Base-by-base conservation (phyloP, 1,284 basidiomycete genomes). In the Tylopilus sp. region DNA sequence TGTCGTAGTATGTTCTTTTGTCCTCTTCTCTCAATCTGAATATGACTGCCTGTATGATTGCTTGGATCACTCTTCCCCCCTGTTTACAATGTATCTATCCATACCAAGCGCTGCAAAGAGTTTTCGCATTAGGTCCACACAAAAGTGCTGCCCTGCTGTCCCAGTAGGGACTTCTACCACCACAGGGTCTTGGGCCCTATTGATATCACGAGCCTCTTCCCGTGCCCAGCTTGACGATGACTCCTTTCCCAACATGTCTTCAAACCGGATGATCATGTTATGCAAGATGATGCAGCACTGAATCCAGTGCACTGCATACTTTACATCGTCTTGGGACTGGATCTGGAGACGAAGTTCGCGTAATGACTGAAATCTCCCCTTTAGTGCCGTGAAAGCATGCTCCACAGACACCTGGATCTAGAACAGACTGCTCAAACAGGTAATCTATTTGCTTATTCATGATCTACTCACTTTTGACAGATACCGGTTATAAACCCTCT, bases 261-360 rank as follows among this genome's bases (percentile, higher is more conserved):
- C 45, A n/a, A 68, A 68, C 1, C 3, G 1, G 4, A 68, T 55
- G 0, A 69, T 50, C 60, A 70, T 70, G 10, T 70, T 70, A 4
- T 69, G 67, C 1, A 69, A 25, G 4, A 69, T 65, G 0, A 69
- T 31, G n/a, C 58, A 69, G 10, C 58, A 69, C 5, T 69, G 39
- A 4, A 61, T 9, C 53, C 62, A 69, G 16, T 64, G 39, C 3
- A 64, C 3, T 2, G 31, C 23, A 17, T 34, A 45, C 12, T 1
- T 63, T 3, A 41, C 25, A 27, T 62, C 35, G 7, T 69, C 34
- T 1, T n/a, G 23, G 10, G 19, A 35, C 25, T 4, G 6, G 21
- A 69, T 64, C 1, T 7, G 8, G 4, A 64, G 9, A 4, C 16
- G 17, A 8, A 67, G 62, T 12, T 66, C 29, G 12, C 7, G 7